Percentiles rank a stretch among this genome's conserved stretches.
These are phyloP conservation scores for Thermomyces lanuginosus DNA, from an alignment of 2,329 filamentous ascomycete species.

Conservation along the genomic window DNA sequence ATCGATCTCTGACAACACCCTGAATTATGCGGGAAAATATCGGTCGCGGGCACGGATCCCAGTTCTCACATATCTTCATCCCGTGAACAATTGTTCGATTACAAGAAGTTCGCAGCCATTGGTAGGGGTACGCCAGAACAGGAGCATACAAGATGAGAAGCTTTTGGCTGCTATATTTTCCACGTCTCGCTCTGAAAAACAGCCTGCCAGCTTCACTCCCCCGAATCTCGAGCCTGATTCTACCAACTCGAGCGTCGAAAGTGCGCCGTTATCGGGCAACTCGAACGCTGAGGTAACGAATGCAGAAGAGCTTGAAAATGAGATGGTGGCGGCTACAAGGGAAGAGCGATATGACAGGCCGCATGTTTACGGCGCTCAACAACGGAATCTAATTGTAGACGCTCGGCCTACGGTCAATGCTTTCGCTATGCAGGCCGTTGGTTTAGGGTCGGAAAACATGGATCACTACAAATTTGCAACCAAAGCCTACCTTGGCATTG, in stretches of 20 bases:
- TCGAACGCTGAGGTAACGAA: slow-evolving; percentile 41
- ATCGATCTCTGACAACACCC: slow-evolving; percentile 85
- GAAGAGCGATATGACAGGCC: slow-evolving; percentile 45
- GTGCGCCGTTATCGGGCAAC: slow-evolving; percentile 23
- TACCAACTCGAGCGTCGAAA: slow-evolving; percentile 35
- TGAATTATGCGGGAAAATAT: slow-evolving; percentile 83
- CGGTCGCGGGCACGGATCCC: slow-evolving; percentile 81
- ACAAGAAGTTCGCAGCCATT: slow-evolving; percentile 86
- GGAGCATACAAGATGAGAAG: slow-evolving; percentile 90
- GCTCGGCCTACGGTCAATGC: slow-evolving; percentile 89
- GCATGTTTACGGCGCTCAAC: slow-evolving; percentile 75
- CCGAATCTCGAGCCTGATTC: slow-evolving; percentile 27
- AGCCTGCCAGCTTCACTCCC: slow-evolving; percentile 24
- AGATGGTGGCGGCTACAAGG: slow-evolving; percentile 41
- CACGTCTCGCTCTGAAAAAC: slow-evolving; percentile 40
- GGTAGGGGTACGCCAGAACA: slow-evolving; percentile 69
- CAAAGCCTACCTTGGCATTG: slow-evolving; percentile 86
- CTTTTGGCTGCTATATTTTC: slow-evolving; percentile 85
- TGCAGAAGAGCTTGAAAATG: slow-evolving; percentile 52
- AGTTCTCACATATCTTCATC: slow-evolving; percentile 83
- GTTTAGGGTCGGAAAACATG: slow-evolving; percentile 93
- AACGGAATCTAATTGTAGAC: slow-evolving; percentile 89
- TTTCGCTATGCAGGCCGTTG: slow-evolving; percentile 81
- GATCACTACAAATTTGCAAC: slow-evolving; percentile 85
- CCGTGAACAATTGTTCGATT: slow-evolving; percentile 91